A percentile compares a stretch with the other conserved stretches of the same genome.
phyloP scores from a whole-genome alignment of 1,284 basidiomycete species.

The Chalciporus sp. region DNA sequence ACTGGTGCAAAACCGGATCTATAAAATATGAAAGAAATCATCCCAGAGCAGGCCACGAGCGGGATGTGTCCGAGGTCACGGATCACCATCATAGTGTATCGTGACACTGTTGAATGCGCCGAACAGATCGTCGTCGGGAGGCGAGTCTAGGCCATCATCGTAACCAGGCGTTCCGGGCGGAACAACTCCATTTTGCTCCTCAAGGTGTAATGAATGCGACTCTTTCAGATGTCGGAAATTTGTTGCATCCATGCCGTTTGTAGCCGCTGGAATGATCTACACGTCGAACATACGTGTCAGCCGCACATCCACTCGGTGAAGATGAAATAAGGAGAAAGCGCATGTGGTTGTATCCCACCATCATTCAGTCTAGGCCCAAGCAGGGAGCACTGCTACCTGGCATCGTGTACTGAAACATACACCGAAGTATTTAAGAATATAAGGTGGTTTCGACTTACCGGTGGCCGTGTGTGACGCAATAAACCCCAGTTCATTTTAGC shows the following conservation, averaged over 20 bases:
- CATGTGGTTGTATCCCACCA: slow-evolving; percentile 13
- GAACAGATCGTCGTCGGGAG: slow-evolving; percentile 62
- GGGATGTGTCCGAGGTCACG: slow-evolving; percentile 25
- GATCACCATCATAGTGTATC: slow-evolving; percentile 79
- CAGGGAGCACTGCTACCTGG: background rate
- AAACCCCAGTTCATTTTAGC: slow-evolving; percentile 95
- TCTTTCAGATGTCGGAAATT: slow-evolving; percentile 94
- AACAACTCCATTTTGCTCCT: slow-evolving; percentile 53
- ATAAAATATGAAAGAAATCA: slow-evolving; percentile 3
- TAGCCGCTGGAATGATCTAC: slow-evolving; percentile 83
- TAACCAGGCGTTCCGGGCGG: slow-evolving; percentile 33
- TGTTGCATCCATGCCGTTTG: slow-evolving; percentile 83
- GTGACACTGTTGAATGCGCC: slow-evolving; percentile 87
- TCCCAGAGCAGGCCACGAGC: slow-evolving; percentile 7
- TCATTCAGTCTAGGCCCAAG: background rate
- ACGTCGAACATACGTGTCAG: slow-evolving; percentile 27
- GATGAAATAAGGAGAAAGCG: slow-evolving; percentile 10
- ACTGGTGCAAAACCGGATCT: slow-evolving; percentile 4
- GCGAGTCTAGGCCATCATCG: slow-evolving; percentile 53
- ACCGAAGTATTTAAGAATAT: slow-evolving; percentile 12
- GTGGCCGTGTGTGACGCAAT: slow-evolving; percentile 89
- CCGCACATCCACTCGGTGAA: slow-evolving; percentile 8
- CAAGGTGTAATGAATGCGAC: slow-evolving; percentile 87
- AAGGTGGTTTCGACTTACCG: slow-evolving; percentile 57
- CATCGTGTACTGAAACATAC: background rate